Base-by-base conservation (phyloP, 108 stramenopile species). In the Skeletonema menzelii region DNA sequence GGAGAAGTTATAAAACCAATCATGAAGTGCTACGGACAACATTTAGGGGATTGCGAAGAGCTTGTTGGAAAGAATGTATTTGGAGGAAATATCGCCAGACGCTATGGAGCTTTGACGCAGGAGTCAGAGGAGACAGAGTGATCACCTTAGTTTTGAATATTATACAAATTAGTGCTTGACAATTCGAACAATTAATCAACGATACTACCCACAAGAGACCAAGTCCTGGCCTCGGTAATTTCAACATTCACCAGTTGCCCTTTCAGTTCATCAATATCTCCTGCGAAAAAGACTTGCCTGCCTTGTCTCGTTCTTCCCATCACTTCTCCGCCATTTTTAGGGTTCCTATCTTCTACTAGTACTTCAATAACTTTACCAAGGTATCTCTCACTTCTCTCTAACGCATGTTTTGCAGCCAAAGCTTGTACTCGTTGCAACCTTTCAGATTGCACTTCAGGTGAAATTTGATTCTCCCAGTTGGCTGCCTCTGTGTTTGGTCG, bases 261-360 rank as follows among this genome's bases (percentile, higher is more conserved):
- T 68, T 77, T 73, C 19, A 95, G 72, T 20, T 82, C 79, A n/a
- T 82, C 87, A 26, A 93, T 55, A 76, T 87, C 82, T 10, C 95
- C 92, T 63, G 92, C 84, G 59, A 97, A 91, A 69, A 95, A 96
- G 2, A 97, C 96, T 44, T 91, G 94, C 14, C 95, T 80, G 22
- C 92, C 92, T 69, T 87, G 85, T 26, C 96, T 78, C 59, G 88
- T 97, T 55, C 96, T 75, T 27, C 97, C 97, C 80, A 91, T 92
- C 17, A 96, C 94, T 74, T 96, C 93, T 24, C 79, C 42, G 11
- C 88, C 67, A 65, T 91, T 87, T 42, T 94, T 92, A 14, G 91
- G 87, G 70, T 97, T 95, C 11, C 81, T 67, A 58, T 90, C 93
- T 53, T 97, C 97, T n/a, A 97, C 95, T 59, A 97, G 71, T 6